Percentiles rank a stretch among this genome's conserved stretches.
Conservation (phyloP, 2,329 filamentous ascomycete species). For the Xylaria sp. region DNA sequence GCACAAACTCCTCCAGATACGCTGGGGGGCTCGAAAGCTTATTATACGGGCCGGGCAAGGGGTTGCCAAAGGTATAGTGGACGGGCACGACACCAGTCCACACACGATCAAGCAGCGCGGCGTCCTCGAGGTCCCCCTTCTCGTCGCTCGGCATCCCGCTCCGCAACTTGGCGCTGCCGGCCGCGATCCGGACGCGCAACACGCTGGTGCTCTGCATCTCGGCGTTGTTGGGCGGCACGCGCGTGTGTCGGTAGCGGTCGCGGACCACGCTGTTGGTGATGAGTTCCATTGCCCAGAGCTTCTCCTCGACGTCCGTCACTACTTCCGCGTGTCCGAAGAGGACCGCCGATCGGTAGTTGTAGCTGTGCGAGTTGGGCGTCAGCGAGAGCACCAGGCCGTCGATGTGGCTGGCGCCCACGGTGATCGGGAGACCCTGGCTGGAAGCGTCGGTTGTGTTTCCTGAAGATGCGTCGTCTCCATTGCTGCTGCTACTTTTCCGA, state of each 20-base stretch:
- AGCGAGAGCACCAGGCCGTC: conserved; percentile 84
- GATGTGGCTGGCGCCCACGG: conserved; percentile 76
- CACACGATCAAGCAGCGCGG: conserved; percentile 53
- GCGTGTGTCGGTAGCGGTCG: conserved; percentile 69
- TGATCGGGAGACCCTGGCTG: conserved; percentile 70
- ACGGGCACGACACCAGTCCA: conserved; percentile 72
- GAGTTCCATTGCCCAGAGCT: conserved; percentile 79
- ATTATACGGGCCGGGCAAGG: conserved; percentile 70
- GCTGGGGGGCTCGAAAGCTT: conserved; percentile 66
- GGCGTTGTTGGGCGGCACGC: conserved; percentile 74
- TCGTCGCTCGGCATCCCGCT: conserved; percentile 70
- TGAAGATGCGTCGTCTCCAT: conserved; percentile 31
- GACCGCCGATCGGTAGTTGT: conserved; percentile 85
- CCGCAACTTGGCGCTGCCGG: conserved; percentile 80
- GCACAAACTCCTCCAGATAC: conserved; percentile 63
- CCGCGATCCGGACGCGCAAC: conserved; percentile 72
- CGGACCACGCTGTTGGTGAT: conserved; percentile 80
- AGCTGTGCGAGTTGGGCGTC: conserved; percentile 82
- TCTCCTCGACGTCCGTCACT: conserved; percentile 75
- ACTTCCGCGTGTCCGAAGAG: conserved; percentile 78
- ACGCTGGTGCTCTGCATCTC: conserved; percentile 82
- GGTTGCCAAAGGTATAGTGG: conserved; percentile 70
- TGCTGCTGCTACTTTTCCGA: conserved; percentile 43
- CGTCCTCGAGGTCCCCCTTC: conserved; percentile 58
- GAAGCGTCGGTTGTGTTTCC: too few relatives aligned